phyloP scores from a whole-genome alignment of 495 filamentous ascomycete species.

The Extremus antarcticus region DNA sequence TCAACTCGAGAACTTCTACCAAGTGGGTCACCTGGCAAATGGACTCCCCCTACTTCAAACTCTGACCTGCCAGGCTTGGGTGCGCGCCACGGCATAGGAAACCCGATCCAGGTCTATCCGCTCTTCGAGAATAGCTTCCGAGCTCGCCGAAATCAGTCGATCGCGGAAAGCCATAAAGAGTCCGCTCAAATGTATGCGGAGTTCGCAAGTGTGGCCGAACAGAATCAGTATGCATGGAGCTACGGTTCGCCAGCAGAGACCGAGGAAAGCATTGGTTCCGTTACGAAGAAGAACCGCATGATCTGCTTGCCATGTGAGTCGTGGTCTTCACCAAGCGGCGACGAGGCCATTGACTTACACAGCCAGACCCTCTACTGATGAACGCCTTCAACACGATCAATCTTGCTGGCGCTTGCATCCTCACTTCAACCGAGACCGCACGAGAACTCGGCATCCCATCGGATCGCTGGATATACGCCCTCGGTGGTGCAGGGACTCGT shows the following conservation, averaged over 20 bases:
- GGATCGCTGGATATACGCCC: conserved; percentile 44
- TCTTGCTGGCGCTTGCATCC: conserved; percentile 40
- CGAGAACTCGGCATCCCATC: conserved; percentile 39
- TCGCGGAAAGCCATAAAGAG: conserved; percentile 39
- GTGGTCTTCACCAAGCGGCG: neutral
- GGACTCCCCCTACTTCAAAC: conserved; percentile 7
- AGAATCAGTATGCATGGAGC: conserved; percentile 38
- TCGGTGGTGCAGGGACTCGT: conserved; percentile 42
- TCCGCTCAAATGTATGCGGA: conserved; percentile 39
- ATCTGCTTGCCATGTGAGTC: conserved; percentile 42
- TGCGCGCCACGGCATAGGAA: conserved; percentile 36
- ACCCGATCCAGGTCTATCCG: conserved; percentile 46
- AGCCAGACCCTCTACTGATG: conserved; percentile 46
- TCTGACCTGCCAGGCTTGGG: conserved; percentile 29
- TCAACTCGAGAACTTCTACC: conserved; percentile 24
- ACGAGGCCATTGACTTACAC: neutral
- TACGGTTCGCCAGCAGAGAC: conserved; percentile 32
- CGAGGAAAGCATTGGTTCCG: conserved; percentile 33
- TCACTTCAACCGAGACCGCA: conserved; percentile 41
- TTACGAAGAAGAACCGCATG: conserved; percentile 42
- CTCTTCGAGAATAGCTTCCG: conserved; percentile 44
- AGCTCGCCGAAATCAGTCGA: conserved; percentile 38
- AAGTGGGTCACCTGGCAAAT: conserved; percentile 27
- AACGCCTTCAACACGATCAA: conserved; percentile 53
- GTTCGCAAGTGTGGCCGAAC: conserved; percentile 38